Percentiles rank a stretch among this genome's conserved stretches.
Conservation (phyloP, 495 filamentous ascomycete species). For the Penicillium steckii region DNA sequence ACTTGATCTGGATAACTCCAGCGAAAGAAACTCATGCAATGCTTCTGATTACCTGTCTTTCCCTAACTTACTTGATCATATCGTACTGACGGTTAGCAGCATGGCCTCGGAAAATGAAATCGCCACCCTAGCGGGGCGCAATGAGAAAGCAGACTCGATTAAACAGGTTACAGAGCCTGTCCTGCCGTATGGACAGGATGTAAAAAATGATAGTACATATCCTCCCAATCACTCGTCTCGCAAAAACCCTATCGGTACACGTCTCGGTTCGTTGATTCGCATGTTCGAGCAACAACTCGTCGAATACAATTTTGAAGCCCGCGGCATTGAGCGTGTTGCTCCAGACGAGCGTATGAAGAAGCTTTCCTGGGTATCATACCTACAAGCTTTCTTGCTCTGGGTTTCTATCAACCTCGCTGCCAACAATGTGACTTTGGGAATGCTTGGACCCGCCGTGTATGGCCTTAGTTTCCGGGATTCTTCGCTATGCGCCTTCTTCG, state of each 20-base stretch:
- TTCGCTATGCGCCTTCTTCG: constrained; percentile 64
- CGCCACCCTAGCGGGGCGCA: constrained; percentile 28
- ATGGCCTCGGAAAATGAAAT: constrained; percentile 36
- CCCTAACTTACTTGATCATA: not conserved
- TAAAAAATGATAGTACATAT: constrained; percentile 19
- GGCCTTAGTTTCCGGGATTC: constrained; percentile 66
- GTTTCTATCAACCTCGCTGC: constrained; percentile 73
- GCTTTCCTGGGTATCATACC: constrained; percentile 55
- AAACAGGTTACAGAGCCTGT: constrained; percentile 6
- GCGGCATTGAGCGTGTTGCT: constrained; percentile 71
- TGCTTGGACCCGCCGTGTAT: constrained; percentile 71
- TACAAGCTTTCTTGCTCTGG: constrained; percentile 69
- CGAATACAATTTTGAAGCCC: constrained; percentile 62
- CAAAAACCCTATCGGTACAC: constrained; percentile 22
- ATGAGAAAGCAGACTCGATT: constrained; percentile 22
- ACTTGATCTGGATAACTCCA: constrained; percentile 64
- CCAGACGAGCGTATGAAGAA: constrained; percentile 56
- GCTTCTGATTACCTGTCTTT: constrained; percentile 19
- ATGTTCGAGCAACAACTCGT: constrained; percentile 44
- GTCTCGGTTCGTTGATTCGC: constrained; percentile 33
- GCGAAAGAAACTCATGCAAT: constrained; percentile 59
- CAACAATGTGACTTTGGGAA: constrained; percentile 73
- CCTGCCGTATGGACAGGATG: constrained; percentile 8
- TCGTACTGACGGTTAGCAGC: constrained; percentile 30
- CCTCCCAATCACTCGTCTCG: constrained; percentile 7